Percentiles rank a stretch among this genome's conserved stretches.
Conservation (phyloP, 1,284 basidiomycete species). For the Sparassis latifolia region DNA sequence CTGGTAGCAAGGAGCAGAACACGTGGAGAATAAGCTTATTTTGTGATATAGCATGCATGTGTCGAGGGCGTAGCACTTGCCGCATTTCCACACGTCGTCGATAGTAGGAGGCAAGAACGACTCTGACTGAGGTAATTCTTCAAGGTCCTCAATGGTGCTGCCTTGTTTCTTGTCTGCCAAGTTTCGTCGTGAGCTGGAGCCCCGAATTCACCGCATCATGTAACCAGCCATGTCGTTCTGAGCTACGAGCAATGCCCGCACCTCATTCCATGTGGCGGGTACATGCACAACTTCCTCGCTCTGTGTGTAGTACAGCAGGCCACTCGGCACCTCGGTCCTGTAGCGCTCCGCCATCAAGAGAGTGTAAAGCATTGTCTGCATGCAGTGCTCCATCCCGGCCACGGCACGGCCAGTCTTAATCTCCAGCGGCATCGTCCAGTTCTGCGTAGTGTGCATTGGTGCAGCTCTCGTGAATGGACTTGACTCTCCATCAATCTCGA, state of each 20-base stretch:
- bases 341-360: conserved; percentile 90
- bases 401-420: conserved; percentile 89
- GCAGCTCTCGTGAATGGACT: conserved; percentile 17
- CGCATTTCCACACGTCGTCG: conserved; percentile 76
- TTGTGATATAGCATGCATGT: conserved; percentile 93
- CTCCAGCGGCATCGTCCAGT: conserved; percentile 74
- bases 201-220: conserved; percentile 39
- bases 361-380: conserved; percentile 97
- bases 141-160: neutral
- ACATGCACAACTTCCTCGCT: conserved; percentile 81
- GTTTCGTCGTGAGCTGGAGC: conserved; percentile 13
- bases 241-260: conserved; percentile 75
- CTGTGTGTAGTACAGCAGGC: conserved; percentile 93
- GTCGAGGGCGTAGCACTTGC: conserved; percentile 78
- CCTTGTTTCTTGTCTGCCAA: conserved; percentile 16
- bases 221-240: conserved; percentile 86
- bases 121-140: conserved; percentile 16
- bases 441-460: conserved; percentile 8
- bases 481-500: conserved; percentile 29
- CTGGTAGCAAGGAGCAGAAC: too few relatives aligned
- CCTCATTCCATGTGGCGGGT: conserved; percentile 72
- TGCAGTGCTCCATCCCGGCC: conserved; percentile 86
- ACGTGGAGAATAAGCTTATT: conserved; percentile 29
- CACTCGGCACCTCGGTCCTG: conserved; percentile 61
- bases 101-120: conserved; percentile 83